phyloP scores from a whole-genome alignment of 768 basidiomycete species.

The Rhodotorula paludigena region DNA sequence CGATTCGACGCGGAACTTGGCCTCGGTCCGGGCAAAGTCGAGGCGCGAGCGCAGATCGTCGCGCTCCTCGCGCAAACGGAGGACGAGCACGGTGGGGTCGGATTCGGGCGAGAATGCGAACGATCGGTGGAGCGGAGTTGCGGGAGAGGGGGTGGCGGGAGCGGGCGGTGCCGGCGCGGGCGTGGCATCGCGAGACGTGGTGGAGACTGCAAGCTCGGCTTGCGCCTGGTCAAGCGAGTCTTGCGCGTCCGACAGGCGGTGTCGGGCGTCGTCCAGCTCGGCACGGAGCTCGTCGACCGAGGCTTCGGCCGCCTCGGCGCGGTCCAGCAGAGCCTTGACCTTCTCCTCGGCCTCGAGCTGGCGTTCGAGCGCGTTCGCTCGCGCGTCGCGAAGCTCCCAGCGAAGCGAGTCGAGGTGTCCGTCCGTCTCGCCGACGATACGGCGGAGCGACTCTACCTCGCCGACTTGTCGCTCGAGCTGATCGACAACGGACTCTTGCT shows the following conservation, averaged over 20 bases:
- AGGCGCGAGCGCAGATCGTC: slow-evolving; percentile 29
- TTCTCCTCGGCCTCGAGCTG: neutral
- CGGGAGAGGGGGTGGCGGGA: neutral
- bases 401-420: slow-evolving; percentile 18
- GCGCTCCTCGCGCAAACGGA: slow-evolving; percentile 35
- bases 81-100: slow-evolving; percentile 19
- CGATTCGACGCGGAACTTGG: slow-evolving; percentile 14
- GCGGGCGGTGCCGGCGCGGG: neutral
- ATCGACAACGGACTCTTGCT: slow-evolving; percentile 17
- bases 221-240: slow-evolving; percentile 22
- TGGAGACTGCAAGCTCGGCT: neutral
- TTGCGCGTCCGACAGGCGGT: slow-evolving; percentile 14
- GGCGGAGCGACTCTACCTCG: slow-evolving; percentile 4
- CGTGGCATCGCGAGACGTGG: neutral
- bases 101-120: slow-evolving; percentile 13
- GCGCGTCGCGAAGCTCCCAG: slow-evolving; percentile 11
- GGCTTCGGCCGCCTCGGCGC: slow-evolving; percentile 13
- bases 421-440: slow-evolving; percentile 16
- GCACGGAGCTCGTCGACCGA: neutral
- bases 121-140: neutral
- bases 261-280: slow-evolving; percentile 16
- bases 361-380: neutral
- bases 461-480: slow-evolving; percentile 5
- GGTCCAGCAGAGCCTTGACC: neutral
- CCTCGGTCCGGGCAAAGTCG: slow-evolving; percentile 30